phyloP scores from a whole-genome alignment of 148 eudicot genomes.

The Talinum fruticosum region DNA sequence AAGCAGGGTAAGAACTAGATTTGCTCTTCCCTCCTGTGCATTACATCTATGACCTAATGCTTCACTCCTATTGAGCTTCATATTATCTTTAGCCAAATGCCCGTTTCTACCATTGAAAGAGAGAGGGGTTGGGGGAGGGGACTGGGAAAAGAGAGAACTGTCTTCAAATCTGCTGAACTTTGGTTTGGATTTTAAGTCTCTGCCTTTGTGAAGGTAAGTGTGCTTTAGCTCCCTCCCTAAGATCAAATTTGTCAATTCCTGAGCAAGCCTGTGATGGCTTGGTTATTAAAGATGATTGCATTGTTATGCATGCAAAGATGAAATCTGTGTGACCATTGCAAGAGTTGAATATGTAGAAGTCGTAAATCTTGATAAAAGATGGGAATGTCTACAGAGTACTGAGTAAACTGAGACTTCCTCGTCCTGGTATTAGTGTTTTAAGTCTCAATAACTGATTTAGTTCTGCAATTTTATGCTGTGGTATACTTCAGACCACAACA shows the following conservation, averaged over 20 bases:
- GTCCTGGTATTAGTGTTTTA: background rate
- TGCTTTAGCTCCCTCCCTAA: too few species aligned
- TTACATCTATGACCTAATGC: background rate
- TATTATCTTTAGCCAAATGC: background rate
- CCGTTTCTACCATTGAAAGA: background rate
- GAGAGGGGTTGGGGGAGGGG: background rate
- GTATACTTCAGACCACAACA: background rate
- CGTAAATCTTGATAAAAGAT: background rate
- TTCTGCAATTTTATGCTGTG: background rate
- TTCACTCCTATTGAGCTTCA: slow-evolving; percentile 7
- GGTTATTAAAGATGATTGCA: background rate
- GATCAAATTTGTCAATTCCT: background rate
- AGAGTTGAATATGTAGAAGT: background rate
- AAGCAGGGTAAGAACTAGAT: slow-evolving; percentile 68
- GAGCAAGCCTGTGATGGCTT: background rate
- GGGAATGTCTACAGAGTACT: background rate
- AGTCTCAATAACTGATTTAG: background rate
- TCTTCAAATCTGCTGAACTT: background rate
- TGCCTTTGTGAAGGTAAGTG: background rate
- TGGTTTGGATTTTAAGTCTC: background rate
- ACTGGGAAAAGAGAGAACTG: too few species aligned
- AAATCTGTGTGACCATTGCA: background rate
- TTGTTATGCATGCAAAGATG: background rate
- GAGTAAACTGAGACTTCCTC: background rate
- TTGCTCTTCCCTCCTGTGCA: background rate